Conservation (phyloP, 2,329 filamentous ascomycete species). For the Neonectria coccinea region DNA sequence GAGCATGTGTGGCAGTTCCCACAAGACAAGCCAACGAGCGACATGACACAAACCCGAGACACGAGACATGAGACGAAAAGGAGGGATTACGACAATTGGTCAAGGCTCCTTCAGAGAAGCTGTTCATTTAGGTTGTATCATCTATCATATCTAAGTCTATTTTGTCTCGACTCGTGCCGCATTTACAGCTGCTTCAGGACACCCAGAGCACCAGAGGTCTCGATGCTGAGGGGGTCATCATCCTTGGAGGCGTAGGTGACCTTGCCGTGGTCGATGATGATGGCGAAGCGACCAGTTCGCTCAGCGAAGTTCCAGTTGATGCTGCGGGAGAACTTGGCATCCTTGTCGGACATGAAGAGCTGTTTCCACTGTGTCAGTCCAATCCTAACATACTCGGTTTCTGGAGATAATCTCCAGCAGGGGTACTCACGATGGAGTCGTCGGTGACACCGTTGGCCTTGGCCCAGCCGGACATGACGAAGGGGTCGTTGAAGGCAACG, state of each 20-base stretch:
- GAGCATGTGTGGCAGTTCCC: neutral
- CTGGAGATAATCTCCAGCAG: neutral
- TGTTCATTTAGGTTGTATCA: conserved; percentile 34
- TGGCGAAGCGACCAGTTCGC: conserved; percentile 81
- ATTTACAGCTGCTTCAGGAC: conserved; percentile 65
- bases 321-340: conserved; percentile 78
- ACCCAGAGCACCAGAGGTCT: conserved; percentile 64
- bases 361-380: conserved; percentile 44
- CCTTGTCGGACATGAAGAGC: conserved; percentile 81
- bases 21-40: conserved; percentile 9
- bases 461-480: conserved; percentile 89
- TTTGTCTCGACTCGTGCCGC: conserved; percentile 7
- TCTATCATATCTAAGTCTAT: conserved; percentile 35
- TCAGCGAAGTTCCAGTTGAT: conserved; percentile 82
- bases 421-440: conserved; percentile 67
- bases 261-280: conserved; percentile 86
- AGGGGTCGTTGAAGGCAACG: conserved; percentile 87
- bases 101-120: conserved; percentile 25
- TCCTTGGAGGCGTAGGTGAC: conserved; percentile 84
- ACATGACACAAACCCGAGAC: conserved; percentile 1
- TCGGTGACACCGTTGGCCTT: conserved; percentile 86
- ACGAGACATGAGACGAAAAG: neutral
- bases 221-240: conserved; percentile 58
- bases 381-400: neutral
- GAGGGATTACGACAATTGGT: conserved; percentile 2